Conservation (phyloP, 2,329 filamentous ascomycete species). For the Dryadomyces quercivorus region DNA sequence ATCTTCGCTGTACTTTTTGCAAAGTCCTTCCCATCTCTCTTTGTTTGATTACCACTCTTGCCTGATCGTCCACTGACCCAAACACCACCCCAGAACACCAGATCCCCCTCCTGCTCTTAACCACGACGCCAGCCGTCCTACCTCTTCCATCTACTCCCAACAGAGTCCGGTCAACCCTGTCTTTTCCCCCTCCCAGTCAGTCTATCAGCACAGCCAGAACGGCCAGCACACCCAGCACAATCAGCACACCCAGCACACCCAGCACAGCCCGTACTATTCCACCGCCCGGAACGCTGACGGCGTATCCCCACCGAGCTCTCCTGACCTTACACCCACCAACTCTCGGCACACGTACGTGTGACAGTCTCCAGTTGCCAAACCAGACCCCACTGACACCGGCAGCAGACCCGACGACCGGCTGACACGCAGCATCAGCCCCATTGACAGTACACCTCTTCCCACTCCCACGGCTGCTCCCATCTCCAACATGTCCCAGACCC, state of each 20-base stretch:
- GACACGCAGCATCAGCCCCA: conserved; percentile 21
- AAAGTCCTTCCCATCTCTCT: not conserved
- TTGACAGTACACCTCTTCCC: conserved; percentile 32
- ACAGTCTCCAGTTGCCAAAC: not conserved
- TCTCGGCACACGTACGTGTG: conserved; percentile 21
- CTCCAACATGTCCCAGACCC: not conserved
- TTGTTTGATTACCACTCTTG: not conserved
- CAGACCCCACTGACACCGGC: not conserved
- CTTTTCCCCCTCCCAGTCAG: not conserved
- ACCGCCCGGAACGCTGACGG: conserved; percentile 16
- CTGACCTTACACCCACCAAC: conserved; percentile 27
- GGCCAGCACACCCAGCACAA: too few relatives aligned
- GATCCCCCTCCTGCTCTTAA: not conserved
- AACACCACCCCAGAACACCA: not conserved
- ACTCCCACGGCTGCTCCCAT: not conserved
- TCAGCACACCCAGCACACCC: too few relatives aligned
- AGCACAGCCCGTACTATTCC: not conserved
- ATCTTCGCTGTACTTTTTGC: not conserved
- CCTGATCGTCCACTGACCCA: conserved; percentile 1
- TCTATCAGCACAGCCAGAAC: not conserved
- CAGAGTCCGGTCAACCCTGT: not conserved
- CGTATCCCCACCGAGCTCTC: conserved; percentile 46
- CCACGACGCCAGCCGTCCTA: not conserved
- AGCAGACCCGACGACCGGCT: not conserved
- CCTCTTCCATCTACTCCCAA: not conserved